These are phyloP conservation scores for Eucalyptus pauciflora DNA, from an alignment of 345 rosid genomes.

Conservation along the genomic window DNA sequence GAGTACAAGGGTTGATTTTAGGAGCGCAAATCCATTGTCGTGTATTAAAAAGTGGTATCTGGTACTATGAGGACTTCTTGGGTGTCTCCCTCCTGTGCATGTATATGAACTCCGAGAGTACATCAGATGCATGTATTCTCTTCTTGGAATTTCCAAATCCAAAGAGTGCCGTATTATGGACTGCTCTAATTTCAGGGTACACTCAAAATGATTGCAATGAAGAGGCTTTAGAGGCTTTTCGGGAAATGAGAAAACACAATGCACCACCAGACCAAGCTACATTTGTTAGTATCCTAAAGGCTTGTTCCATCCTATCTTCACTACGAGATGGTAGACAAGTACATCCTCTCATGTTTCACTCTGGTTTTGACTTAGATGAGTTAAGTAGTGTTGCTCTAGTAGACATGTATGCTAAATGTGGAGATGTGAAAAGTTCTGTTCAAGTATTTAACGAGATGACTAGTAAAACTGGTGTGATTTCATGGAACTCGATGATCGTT, in stretches of 20 bases:
- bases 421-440: slow-evolving; percentile 55
- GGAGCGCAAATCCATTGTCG: slow-evolving; percentile 70
- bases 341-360: slow-evolving; percentile 58
- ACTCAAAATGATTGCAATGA: slow-evolving; percentile 56
- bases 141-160: slow-evolving; percentile 54
- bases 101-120: slow-evolving; percentile 55
- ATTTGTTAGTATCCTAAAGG: slow-evolving; percentile 75
- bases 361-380: slow-evolving; percentile 67
- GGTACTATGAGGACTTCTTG: slow-evolving; percentile 51
- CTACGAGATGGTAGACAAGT: slow-evolving; percentile 51
- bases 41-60: slow-evolving; percentile 43
- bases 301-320: slow-evolving; percentile 62
- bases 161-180: slow-evolving; percentile 61
- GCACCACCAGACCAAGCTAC: slow-evolving; percentile 82
- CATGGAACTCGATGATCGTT: slow-evolving; percentile 93
- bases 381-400: slow-evolving; percentile 61
- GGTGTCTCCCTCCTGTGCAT: slow-evolving; percentile 65
- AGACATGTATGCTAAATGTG: slow-evolving; percentile 98
- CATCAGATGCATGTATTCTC: slow-evolving; percentile 40
- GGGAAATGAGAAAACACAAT: slow-evolving; percentile 49
- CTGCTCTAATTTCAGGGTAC: slow-evolving; percentile 76
- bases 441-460: slow-evolving; percentile 59
- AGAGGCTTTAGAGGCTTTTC: slow-evolving; percentile 54
- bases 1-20: slow-evolving; percentile 29
- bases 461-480: slow-evolving; percentile 33